phyloP scores from a whole-genome alignment of 1,139 yeast species.

The Kodamaea ohmeri region DNA sequence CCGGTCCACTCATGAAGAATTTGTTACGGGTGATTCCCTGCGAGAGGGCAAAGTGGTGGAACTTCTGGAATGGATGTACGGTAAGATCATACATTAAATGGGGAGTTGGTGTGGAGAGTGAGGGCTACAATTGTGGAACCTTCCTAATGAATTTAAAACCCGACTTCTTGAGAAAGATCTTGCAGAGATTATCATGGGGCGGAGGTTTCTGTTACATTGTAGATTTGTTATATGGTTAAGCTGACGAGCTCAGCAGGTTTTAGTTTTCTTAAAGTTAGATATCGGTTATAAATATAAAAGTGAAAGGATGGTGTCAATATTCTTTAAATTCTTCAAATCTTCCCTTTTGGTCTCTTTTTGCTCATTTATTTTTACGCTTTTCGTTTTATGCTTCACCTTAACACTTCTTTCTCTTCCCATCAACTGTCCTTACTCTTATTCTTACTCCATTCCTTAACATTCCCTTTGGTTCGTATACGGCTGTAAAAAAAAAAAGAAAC shows the following conservation, averaged over 20 bases:
- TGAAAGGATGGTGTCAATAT: too few relatives aligned
- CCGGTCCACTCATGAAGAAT: slow-evolving; percentile 83
- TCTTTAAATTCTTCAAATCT: too few relatives aligned
- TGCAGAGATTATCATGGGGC: slow-evolving; percentile 65
- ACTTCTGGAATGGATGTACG: slow-evolving; percentile 71
- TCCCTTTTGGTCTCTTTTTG: too few relatives aligned
- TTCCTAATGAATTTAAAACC: slow-evolving; percentile 54
- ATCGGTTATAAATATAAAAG: too few relatives aligned
- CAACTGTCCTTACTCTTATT: too few relatives aligned
- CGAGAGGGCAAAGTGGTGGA: slow-evolving; percentile 85
- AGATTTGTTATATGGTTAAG: slow-evolving; percentile 56
- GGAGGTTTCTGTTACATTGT: slow-evolving; percentile 64
- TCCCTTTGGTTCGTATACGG: too few relatives aligned
- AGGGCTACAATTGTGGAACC: slow-evolving; percentile 68
- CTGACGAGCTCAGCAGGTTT: too few relatives aligned
- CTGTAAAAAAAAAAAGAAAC: not conserved
- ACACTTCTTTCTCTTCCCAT: too few relatives aligned
- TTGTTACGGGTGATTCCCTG: slow-evolving; percentile 68
- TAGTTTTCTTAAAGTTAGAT: too few relatives aligned
- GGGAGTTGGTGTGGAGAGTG: slow-evolving; percentile 88
- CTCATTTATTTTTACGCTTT: too few relatives aligned
- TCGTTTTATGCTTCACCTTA: too few relatives aligned
- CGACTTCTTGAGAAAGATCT: slow-evolving; percentile 38
- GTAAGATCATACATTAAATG: slow-evolving; percentile 69
- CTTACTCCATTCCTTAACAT: too few relatives aligned